Evolutionary conservation across 768 basidiomycete genomes (phyloP), one percentile per base, ranked within the genome.

Genomic region (Crepidotus variabilis): DNA sequence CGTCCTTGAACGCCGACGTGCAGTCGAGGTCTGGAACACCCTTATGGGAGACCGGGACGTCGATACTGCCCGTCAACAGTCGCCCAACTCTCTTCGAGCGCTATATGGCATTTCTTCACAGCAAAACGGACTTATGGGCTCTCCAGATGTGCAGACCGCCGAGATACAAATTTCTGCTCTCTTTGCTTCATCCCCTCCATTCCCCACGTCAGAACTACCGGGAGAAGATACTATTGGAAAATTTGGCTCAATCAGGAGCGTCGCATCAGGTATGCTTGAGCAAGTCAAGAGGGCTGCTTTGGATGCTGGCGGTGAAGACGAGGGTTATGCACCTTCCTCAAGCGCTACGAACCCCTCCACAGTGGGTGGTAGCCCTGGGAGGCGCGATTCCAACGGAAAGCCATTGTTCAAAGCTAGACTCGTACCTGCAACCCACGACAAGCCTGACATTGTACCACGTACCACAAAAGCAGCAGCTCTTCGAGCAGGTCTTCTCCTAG

Each of bases 141-240:
- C 90, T 11, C 74, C 83, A 2, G 86, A 87, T 68, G 68, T 66
- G 1, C 75, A 83, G 28, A 81, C 76, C n/a, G 92, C 92, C 10
- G 91, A 93, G 69, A 75, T 87, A 3, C 87, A 92, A 63, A 92
- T 94, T 53, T 75, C 80, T 4, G 78, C 88, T 43, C 79, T 94
- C 56, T 94, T 94, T 63, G 87, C 78, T 2, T 92, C 88, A 8
- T 92, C 90, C 0, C 92, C 92, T 3, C 89, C 89, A 0, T 92
- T 92, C 73, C 86, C 85, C 2, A 75, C 82, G 4, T 69, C 78
- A 2, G 88, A 90, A 33, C 79, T 91, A 10, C 86, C 87, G 0
- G 65, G 76, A 2, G 65, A 70, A 36, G 67, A 65, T 23, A 22
- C 47, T 21, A 50, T 64, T 47, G 71, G 72, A 22, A 67, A 69